Percentiles rank a stretch among this genome's conserved stretches.
These are phyloP conservation scores for Epichloe typhina DNA, from an alignment of 2,329 filamentous ascomycete genomes.

Conservation along the genomic window DNA sequence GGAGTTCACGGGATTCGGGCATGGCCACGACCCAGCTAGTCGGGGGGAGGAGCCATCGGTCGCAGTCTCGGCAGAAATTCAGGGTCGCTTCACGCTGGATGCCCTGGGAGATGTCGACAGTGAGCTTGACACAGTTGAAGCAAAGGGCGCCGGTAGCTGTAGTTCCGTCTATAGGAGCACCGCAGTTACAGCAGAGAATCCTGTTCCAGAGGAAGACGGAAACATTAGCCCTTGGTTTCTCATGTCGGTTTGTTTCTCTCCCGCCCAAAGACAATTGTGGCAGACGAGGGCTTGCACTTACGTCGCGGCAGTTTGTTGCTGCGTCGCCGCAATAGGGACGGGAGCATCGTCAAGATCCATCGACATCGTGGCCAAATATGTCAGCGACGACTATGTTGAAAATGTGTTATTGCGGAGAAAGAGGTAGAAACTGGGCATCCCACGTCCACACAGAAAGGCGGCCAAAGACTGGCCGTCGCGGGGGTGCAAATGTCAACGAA, in stretches of 20 bases:
- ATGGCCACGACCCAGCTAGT: slow-evolving; percentile 72
- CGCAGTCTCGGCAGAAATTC: slow-evolving; percentile 88
- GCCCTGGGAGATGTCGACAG: slow-evolving; percentile 81
- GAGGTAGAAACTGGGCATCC: background rate
- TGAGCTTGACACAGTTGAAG: slow-evolving; percentile 90
- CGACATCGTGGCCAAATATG: slow-evolving; percentile 19
- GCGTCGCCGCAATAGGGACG: slow-evolving; percentile 21
- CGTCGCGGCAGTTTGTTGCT: slow-evolving; percentile 25
- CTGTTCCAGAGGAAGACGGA: slow-evolving; percentile 10
- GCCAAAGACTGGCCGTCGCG: slow-evolving; percentile 1
- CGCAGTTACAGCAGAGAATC: slow-evolving; percentile 96
- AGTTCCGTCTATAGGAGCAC: slow-evolving; percentile 88
- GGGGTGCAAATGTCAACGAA: slow-evolving; percentile 10
- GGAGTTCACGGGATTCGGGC: slow-evolving; percentile 80
- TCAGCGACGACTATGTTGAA: slow-evolving; percentile 4
- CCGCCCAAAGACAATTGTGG: background rate
- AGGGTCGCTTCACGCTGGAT: slow-evolving; percentile 84
- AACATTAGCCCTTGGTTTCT: background rate
- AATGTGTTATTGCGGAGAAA: slow-evolving; percentile 6
- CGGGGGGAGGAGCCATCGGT: slow-evolving; percentile 83
- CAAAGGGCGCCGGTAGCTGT: slow-evolving; percentile 76
- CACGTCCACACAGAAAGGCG: background rate
- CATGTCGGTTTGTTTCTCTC: background rate
- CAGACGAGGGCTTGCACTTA: slow-evolving; percentile 14
- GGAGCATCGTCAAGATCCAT: slow-evolving; percentile 33